These are phyloP conservation scores for Aspergillus fischeri DNA, from an alignment of 2,329 filamentous ascomycete species.

Conservation along the genomic window DNA sequence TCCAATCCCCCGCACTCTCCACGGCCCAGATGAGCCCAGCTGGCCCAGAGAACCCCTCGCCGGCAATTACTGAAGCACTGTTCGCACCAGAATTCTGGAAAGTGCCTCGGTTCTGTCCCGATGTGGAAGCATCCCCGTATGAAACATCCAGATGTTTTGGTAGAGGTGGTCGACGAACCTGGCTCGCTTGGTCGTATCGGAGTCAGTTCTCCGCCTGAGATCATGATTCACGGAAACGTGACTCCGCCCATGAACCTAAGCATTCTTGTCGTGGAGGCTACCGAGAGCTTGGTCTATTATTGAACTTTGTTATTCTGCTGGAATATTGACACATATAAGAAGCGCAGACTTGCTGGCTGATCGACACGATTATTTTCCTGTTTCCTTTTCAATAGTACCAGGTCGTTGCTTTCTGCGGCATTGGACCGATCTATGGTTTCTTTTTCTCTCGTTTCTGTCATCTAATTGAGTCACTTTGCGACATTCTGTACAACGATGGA, in stretches of 20 bases:
- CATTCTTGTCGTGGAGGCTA: constrained; percentile 3
- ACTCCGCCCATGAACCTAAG: constrained; percentile 1
- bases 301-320: not conserved
- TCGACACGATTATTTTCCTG: constrained; percentile 3
- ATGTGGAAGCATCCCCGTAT: constrained; percentile 9
- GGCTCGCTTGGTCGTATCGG: constrained; percentile 7
- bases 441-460: not conserved
- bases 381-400: not conserved
- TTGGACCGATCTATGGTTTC: not conserved
- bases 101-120: constrained; percentile 27
- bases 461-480: not conserved
- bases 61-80: constrained; percentile 6
- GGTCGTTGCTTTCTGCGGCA: not conserved
- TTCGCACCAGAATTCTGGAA: constrained; percentile 4
- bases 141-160: constrained; percentile 8
- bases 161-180: not conserved
- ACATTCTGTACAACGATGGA: constrained; percentile 12
- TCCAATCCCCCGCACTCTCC: constrained; percentile 22
- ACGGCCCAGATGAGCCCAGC: not conserved
- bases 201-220: not conserved
- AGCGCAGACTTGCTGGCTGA: constrained; percentile 5
- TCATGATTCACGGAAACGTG: not conserved
- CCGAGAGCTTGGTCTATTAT: not conserved
- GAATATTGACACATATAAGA: constrained; percentile 2
- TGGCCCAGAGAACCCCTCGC: constrained; percentile 6